These are phyloP conservation scores for Daldinia eschscholtzii DNA, from an alignment of 2,329 filamentous ascomycete species.

Conservation along the genomic window DNA sequence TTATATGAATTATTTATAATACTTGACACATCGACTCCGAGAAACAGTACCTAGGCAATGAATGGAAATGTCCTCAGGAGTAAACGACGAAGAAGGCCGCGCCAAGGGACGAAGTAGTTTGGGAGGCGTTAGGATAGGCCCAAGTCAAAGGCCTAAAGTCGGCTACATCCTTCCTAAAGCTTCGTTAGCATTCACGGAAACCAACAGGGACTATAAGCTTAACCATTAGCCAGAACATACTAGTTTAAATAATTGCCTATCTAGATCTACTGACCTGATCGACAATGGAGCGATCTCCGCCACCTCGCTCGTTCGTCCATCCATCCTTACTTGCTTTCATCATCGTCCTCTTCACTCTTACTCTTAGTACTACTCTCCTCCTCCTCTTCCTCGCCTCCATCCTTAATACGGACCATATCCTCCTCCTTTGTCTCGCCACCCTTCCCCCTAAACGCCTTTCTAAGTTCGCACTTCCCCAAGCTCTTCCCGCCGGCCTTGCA, in stretches of 20 bases:
- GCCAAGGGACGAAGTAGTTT: neutral
- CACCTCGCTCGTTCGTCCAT: neutral
- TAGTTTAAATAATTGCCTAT: neutral
- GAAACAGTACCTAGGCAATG: too few species aligned
- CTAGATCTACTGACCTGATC: neutral
- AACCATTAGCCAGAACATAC: neutral
- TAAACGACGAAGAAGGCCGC: neutral
- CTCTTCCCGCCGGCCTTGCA: conserved; percentile 61
- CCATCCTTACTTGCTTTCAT: neutral
- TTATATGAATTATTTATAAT: too few species aligned
- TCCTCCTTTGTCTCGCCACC: conserved; percentile 39
- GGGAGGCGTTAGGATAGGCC: neutral
- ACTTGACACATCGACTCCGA: too few species aligned
- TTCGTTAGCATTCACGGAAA: too few species aligned
- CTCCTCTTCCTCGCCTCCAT: conserved; percentile 5
- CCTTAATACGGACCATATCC: conserved; percentile 18
- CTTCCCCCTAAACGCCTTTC: conserved; percentile 55
- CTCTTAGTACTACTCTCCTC: conserved; percentile 19
- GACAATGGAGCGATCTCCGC: neutral
- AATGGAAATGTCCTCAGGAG: too few species aligned
- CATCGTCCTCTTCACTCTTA: conserved; percentile 11
- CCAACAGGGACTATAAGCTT: neutral
- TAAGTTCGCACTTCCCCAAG: conserved; percentile 56
- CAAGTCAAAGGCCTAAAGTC: neutral
- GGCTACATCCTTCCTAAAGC: neutral